Conservation (phyloP, 1,284 basidiomycete species). For the Inonotus obliquus region DNA sequence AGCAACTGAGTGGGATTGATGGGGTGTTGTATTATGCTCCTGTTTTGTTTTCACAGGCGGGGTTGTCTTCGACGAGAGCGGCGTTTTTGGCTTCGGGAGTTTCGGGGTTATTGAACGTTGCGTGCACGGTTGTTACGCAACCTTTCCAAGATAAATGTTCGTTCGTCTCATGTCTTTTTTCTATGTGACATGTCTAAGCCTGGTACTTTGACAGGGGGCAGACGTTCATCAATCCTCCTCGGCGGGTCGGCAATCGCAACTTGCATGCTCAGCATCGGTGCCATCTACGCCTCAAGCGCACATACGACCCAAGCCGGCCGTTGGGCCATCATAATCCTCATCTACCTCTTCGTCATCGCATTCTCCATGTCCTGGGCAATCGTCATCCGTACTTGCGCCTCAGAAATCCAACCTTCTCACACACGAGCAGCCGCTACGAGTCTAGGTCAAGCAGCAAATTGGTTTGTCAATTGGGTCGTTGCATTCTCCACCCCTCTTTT, state of each 20-base stretch:
- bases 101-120: constrained; percentile 45
- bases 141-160: constrained; percentile 39
- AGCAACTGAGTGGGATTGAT: constrained; percentile 34
- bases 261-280: constrained; percentile 38
- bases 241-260: constrained; percentile 40
- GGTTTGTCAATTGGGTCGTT: constrained; percentile 42
- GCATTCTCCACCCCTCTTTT: constrained; percentile 45
- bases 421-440: constrained; percentile 35
- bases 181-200: neutral
- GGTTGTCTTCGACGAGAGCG: constrained; percentile 39
- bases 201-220: constrained; percentile 30
- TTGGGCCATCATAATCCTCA: constrained; percentile 42
- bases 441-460: constrained; percentile 37
- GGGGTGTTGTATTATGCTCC: constrained; percentile 47
- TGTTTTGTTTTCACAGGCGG: constrained; percentile 45
- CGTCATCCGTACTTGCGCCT: constrained; percentile 31
- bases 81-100: constrained; percentile 50
- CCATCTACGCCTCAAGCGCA: constrained; percentile 38
- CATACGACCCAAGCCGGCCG: constrained; percentile 29
- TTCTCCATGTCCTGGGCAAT: constrained; percentile 39
- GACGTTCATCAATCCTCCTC: constrained; percentile 39
- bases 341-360: constrained; percentile 41
- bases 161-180: constrained; percentile 8
- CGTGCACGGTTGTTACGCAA: constrained; percentile 38
- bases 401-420: constrained; percentile 40